A percentile compares a stretch with the other conserved stretches of the same genome.
Evolutionary conservation across 805 yeast species (phyloP).

Genomic region (Saccharomycopsis schoenii): DNA sequence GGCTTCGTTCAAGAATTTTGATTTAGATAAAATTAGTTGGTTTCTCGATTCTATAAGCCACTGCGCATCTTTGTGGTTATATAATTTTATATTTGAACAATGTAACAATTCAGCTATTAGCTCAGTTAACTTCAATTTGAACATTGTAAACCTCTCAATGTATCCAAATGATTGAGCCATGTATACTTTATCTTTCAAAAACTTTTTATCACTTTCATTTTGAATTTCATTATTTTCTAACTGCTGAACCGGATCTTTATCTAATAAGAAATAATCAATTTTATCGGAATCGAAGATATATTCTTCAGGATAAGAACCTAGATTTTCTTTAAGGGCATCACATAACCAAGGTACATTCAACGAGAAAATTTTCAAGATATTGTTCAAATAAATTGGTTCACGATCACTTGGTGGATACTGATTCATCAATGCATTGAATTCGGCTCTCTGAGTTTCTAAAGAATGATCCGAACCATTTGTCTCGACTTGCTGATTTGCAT

Average conservation of each 20-base stretch:
- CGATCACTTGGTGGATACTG: conserved; percentile 91
- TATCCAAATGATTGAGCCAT: conserved; percentile 16
- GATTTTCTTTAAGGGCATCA: conserved; percentile 32
- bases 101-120: conserved; percentile 88
- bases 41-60: conserved; percentile 61
- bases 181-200: conserved; percentile 4
- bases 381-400: conserved; percentile 89
- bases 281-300: conserved; percentile 3
- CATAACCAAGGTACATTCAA: conserved; percentile 55
- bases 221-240: background rate
- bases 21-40: conserved; percentile 26
- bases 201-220: background rate
- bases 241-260: conserved; percentile 5
- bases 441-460: conserved; percentile 19
- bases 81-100: conserved; percentile 92
- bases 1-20: conserved; percentile 11
- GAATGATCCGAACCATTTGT: background rate
- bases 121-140: conserved; percentile 83
- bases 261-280: conserved; percentile 9
- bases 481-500: background rate
- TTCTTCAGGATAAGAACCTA: conserved; percentile 7
- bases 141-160: conserved; percentile 54
- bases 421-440: conserved; percentile 35
- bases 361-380: conserved; percentile 68
- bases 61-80: conserved; percentile 71